Conservation (phyloP, 495 filamentous ascomycete genomes). For the Hypoxylon rickii region DNA sequence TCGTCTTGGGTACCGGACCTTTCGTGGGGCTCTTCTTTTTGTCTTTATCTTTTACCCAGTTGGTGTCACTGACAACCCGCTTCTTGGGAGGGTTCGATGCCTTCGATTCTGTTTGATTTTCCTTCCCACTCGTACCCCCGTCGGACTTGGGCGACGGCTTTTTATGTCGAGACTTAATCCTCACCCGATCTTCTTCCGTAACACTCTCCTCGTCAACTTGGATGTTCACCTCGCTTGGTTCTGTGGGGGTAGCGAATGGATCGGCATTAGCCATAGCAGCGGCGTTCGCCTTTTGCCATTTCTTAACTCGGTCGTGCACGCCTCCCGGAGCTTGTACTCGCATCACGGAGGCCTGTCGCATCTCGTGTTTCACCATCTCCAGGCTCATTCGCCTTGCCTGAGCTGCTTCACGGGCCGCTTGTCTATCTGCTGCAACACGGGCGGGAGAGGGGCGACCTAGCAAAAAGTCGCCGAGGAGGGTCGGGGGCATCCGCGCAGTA, state of each 20-base stretch:
- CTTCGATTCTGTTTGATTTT: conserved; percentile 30
- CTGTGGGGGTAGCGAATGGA: conserved; percentile 45
- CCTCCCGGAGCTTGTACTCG: conserved; percentile 53
- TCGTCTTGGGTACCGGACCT: conserved; percentile 35
- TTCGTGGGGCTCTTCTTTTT: conserved; percentile 52
- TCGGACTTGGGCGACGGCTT: conserved; percentile 34
- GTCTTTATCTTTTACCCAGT: conserved; percentile 66
- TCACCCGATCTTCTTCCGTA: conserved; percentile 53
- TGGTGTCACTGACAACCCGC: conserved; percentile 77
- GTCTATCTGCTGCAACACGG: conserved; percentile 44
- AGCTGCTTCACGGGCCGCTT: conserved; percentile 40
- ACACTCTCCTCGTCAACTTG: conserved; percentile 52
- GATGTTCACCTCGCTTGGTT: conserved; percentile 51
- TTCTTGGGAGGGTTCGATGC: conserved; percentile 62
- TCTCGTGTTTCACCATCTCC: conserved; percentile 54
- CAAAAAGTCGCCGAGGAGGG: conserved; percentile 57
- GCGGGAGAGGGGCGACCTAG: conserved; percentile 56
- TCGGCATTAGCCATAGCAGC: conserved; percentile 52
- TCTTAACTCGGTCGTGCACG: conserved; percentile 70
- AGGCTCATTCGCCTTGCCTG: conserved; percentile 50
- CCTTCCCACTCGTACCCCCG: conserved; percentile 23
- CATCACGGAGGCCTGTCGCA: conserved; percentile 52
- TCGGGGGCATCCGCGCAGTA: conserved; percentile 41
- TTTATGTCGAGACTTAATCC: conserved; percentile 52
- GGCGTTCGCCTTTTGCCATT: conserved; percentile 75